Evolutionary conservation across 495 filamentous ascomycete genomes (phyloP).

Genomic region (Aspergillus cavernicola): DNA sequence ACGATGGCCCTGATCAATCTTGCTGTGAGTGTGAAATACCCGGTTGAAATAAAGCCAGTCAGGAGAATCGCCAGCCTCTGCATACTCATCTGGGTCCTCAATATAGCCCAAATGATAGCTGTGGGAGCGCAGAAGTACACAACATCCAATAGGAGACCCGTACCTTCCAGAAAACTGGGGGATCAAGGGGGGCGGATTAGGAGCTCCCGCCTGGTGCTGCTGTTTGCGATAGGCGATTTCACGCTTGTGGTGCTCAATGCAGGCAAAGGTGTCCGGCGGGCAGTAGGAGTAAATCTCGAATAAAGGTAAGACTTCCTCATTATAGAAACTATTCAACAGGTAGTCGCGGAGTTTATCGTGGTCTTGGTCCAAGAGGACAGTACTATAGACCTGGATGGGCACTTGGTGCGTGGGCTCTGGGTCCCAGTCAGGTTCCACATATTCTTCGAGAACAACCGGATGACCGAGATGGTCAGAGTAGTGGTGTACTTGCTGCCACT

Average conservation of each 20-base stretch:
- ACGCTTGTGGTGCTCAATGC: conserved; percentile 21
- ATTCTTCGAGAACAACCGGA: conserved; percentile 18
- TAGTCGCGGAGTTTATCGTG: conserved; percentile 18
- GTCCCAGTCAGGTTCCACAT: conserved; percentile 7
- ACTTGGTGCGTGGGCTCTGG: background rate
- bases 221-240: conserved; percentile 26
- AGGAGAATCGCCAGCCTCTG: conserved; percentile 8
- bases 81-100: background rate
- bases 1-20: background rate
- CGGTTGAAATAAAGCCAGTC: conserved; percentile 18
- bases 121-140: conserved; percentile 16
- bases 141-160: conserved; percentile 4
- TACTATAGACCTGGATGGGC: conserved; percentile 24
- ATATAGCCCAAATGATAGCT: conserved; percentile 18
- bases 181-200: conserved; percentile 16
- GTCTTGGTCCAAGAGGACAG: conserved; percentile 21
- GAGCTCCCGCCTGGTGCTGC: conserved; percentile 11
- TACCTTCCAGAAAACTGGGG: background rate
- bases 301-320: conserved; percentile 10
- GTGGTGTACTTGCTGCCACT: conserved; percentile 15
- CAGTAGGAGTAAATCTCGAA: conserved; percentile 24
- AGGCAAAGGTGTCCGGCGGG: conserved; percentile 21
- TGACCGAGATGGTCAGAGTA: conserved; percentile 18
- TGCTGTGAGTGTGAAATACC: conserved; percentile 11
- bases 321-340: conserved; percentile 10